Conservation (phyloP, 2,329 filamentous ascomycete species). For the Aspergillus hortae region DNA sequence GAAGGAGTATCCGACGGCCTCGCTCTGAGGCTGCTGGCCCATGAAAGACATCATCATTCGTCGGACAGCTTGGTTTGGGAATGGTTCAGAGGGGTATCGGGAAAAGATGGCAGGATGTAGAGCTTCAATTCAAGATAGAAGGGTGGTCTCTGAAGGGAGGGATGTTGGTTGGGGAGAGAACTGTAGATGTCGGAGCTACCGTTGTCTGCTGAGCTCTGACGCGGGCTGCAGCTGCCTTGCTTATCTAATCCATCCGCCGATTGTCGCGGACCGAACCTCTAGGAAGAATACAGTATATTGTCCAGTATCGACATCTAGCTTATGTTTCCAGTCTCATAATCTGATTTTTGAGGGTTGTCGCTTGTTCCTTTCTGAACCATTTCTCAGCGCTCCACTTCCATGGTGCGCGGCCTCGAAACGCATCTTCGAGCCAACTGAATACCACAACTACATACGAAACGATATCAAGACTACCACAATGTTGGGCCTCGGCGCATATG, state of each 20-base stretch:
- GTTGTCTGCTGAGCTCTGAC: constrained; percentile 21
- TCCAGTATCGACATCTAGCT: neutral
- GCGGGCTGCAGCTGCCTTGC: constrained; percentile 37
- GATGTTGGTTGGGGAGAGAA: neutral
- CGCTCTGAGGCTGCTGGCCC: constrained; percentile 46
- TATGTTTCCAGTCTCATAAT: too few relatives aligned
- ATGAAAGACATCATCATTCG: constrained; percentile 54
- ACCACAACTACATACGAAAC: neutral
- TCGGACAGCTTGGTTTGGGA: neutral
- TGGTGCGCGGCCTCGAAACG: neutral
- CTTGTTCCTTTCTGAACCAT: neutral
- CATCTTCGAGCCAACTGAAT: neutral
- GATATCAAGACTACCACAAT: constrained; percentile 21
- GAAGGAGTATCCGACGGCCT: constrained; percentile 60
- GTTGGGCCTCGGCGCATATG: constrained; percentile 42
- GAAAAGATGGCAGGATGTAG: neutral
- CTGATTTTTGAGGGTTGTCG: neutral
- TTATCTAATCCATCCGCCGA: constrained; percentile 28
- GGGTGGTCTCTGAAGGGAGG: neutral
- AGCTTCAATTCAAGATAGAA: neutral
- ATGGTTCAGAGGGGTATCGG: neutral
- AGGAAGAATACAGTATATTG: neutral
- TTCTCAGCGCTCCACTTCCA: neutral
- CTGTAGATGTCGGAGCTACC: constrained; percentile 7
- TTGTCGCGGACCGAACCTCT: neutral